Evolutionary conservation across 139 green algal genomes (phyloP).

Genomic region (Yamagishiella unicocca): DNA sequence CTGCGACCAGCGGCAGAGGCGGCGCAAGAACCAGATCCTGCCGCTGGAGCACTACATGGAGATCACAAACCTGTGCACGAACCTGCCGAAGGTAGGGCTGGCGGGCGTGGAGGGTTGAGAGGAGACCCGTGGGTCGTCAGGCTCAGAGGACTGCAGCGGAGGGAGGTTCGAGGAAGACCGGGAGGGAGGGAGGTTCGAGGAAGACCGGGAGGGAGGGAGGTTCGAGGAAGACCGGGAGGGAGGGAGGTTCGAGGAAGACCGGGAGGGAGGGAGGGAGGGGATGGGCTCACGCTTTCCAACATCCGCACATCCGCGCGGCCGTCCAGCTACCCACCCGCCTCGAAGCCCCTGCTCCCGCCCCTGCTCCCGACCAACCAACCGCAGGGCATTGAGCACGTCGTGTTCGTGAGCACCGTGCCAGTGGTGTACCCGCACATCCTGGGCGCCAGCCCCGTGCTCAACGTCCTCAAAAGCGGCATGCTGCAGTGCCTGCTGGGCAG

Average conservation of each 20-base stretch:
- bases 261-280: too few species aligned
- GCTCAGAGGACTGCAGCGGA: too few species aligned
- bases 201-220: too few species aligned
- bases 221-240: too few species aligned
- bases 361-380: too few species aligned
- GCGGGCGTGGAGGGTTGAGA: background rate
- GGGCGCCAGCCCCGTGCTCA: background rate
- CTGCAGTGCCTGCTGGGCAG: background rate
- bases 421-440: constrained; percentile 50
- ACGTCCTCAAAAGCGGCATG: background rate
- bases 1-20: constrained; percentile 49
- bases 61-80: background rate
- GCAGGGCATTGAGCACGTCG: constrained; percentile 51
- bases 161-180: too few species aligned
- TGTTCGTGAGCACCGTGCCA: constrained; percentile 62
- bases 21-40: constrained; percentile 35
- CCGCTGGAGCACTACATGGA: constrained; percentile 38
- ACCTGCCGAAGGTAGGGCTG: constrained; percentile 30
- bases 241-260: too few species aligned
- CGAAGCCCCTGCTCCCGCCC: background rate
- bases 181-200: too few species aligned
- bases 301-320: too few species aligned
- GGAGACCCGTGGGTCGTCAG: too few species aligned
- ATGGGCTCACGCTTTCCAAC: too few species aligned
- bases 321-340: too few species aligned